These are phyloP conservation scores for Otatea glauca DNA, from an alignment of 176 grass and related monocot genomes.

Conservation along the genomic window DNA sequence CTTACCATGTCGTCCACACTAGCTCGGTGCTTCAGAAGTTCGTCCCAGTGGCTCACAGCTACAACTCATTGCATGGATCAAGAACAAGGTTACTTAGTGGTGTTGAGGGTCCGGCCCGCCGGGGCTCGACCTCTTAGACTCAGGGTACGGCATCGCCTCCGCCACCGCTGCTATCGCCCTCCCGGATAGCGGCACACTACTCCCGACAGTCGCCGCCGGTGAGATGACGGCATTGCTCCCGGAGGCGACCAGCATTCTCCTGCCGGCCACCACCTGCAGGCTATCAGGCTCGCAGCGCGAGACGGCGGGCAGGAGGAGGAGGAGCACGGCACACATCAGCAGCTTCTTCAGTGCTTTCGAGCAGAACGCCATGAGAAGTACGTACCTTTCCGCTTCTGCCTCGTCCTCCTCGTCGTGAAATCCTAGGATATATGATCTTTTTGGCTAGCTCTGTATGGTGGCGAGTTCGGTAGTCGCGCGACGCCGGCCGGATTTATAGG, in stretches of 20 bases:
- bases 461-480: neutral
- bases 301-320: conserved; percentile 16
- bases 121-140: conserved; percentile 63
- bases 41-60: neutral
- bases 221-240: neutral
- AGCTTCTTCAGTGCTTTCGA: neutral
- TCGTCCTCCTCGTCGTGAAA: neutral
- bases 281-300: neutral
- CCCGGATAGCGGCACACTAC: neutral
- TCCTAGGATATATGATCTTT: neutral
- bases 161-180: neutral
- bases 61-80: neutral
- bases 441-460: neutral
- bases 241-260: conserved; percentile 42
- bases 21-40: neutral
- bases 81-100: conserved; percentile 29
- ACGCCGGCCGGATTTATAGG: neutral
- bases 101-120: conserved; percentile 69
- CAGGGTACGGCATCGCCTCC: conserved; percentile 1
- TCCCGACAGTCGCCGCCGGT: neutral
- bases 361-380: conserved; percentile 22
- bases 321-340: neutral
- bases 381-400: neutral
- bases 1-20: too few relatives aligned
- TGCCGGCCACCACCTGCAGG: neutral